Conservation (phyloP, 768 basidiomycete species). For the Lactifluus subvellereus region DNA sequence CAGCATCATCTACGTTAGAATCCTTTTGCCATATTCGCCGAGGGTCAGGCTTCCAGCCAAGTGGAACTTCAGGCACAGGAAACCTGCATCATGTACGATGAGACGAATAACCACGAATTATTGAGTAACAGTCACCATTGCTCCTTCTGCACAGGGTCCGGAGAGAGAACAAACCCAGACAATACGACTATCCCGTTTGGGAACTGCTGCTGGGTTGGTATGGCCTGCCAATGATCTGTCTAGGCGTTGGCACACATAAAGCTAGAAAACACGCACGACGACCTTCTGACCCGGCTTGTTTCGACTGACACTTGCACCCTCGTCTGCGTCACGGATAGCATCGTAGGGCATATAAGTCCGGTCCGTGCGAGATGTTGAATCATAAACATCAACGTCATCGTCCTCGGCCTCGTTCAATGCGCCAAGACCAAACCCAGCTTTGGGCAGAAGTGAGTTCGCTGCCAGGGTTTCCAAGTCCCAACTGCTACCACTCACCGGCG, state of each 20-base stretch:
- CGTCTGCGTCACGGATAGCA: conserved; percentile 54
- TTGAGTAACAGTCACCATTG: conserved; percentile 45
- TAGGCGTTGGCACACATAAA: not conserved
- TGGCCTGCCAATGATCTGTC: conserved; percentile 22
- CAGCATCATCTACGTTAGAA: conserved; percentile 34
- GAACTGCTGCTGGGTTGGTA: conserved; percentile 42
- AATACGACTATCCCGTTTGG: conserved; percentile 71
- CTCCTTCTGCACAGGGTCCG: conserved; percentile 63
- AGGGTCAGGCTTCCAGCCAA: conserved; percentile 84
- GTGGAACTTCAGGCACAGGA: conserved; percentile 73
- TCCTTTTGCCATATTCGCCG: conserved; percentile 60
- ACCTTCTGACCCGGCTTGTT: conserved; percentile 8
- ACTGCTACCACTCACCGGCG: conserved; percentile 40
- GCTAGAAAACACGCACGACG: not conserved
- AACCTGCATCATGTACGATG: conserved; percentile 49
- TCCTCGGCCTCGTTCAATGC: conserved; percentile 92
- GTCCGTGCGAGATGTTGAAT: conserved; percentile 35
- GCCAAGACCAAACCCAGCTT: conserved; percentile 84
- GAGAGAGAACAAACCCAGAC: conserved; percentile 67
- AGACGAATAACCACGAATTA: conserved; percentile 21
- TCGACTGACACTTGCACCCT: conserved; percentile 40
- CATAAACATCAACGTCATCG: conserved; percentile 85
- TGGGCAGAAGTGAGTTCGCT: not conserved
- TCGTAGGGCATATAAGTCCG: conserved; percentile 62
- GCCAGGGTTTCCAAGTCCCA: not conserved